These are phyloP conservation scores for Phylloporus arenicola DNA, from an alignment of 768 basidiomycete genomes.

Conservation along the genomic window DNA sequence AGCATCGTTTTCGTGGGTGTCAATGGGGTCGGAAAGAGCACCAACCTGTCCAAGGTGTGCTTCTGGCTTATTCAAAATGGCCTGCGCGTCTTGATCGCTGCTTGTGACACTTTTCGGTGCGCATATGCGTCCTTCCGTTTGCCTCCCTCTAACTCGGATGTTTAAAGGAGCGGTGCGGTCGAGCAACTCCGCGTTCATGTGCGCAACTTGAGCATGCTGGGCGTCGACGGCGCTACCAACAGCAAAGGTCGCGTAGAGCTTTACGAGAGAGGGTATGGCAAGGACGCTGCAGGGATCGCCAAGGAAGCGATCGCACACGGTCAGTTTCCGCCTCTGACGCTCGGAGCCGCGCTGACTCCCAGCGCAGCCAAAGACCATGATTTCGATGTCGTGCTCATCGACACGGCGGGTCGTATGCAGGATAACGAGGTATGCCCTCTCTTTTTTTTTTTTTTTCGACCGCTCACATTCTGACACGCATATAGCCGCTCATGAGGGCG, in stretches of 20 bases:
- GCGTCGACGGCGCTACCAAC: constrained; percentile 58
- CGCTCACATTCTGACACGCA: constrained; percentile 4
- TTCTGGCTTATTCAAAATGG: constrained; percentile 99
- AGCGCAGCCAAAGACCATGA: constrained; percentile 73
- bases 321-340: constrained; percentile 30
- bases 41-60: constrained; percentile 95
- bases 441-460: background rate
- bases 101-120: constrained; percentile 94
- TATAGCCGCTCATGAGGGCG: constrained; percentile 91
- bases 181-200: constrained; percentile 98
- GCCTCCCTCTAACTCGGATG: background rate
- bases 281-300: constrained; percentile 98
- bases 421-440: constrained; percentile 78
- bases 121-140: constrained; percentile 12
- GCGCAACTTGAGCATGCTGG: constrained; percentile 84
- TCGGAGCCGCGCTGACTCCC: constrained; percentile 3
- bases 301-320: constrained; percentile 92
- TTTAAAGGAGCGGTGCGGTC: constrained; percentile 82
- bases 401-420: constrained; percentile 98
- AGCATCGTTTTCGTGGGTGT: constrained; percentile 96
- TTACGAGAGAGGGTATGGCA: constrained; percentile 95
- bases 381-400: constrained; percentile 96
- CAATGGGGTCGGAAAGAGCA: constrained; percentile 98
- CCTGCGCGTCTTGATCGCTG: constrained; percentile 89
- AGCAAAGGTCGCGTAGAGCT: constrained; percentile 83